Evolutionary conservation across 805 yeast genomes (phyloP).

Genomic region (Pichia rugopelliculosa): DNA sequence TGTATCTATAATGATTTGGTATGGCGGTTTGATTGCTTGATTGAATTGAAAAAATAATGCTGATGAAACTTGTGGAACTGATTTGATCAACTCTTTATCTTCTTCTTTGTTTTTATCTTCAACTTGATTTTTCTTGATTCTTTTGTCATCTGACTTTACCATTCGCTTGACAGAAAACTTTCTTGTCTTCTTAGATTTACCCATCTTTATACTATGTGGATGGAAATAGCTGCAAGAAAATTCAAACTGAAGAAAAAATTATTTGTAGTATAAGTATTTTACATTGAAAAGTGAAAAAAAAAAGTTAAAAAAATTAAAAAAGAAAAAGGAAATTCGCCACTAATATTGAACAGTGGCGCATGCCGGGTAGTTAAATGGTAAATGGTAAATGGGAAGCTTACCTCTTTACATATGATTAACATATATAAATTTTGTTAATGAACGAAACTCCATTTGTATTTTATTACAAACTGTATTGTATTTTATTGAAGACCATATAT

Average conservation of each 20-base stretch:
- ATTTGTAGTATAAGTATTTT: no score
- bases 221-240: neutral
- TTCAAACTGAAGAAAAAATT: neutral
- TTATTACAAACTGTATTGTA: no score
- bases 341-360: neutral
- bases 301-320: neutral
- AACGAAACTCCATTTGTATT: no score
- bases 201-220: conserved; percentile 45
- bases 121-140: conserved; percentile 41
- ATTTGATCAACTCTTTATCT: conserved; percentile 71
- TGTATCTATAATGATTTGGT: conserved; percentile 92
- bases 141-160: conserved; percentile 62
- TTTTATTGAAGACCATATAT: neutral
- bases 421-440: no score
- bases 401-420: no score
- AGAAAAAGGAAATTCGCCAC: neutral
- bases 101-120: conserved; percentile 34
- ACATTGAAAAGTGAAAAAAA: neutral
- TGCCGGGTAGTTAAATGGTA: neutral
- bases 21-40: conserved; percentile 94
- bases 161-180: conserved; percentile 94
- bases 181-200: conserved; percentile 94
- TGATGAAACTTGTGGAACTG: conserved; percentile 89
- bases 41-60: conserved; percentile 93
- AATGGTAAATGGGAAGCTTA: no score